Evolutionary conservation across 2,329 filamentous ascomycete genomes (phyloP).

Genomic region (Xylariaceae sp.): DNA sequence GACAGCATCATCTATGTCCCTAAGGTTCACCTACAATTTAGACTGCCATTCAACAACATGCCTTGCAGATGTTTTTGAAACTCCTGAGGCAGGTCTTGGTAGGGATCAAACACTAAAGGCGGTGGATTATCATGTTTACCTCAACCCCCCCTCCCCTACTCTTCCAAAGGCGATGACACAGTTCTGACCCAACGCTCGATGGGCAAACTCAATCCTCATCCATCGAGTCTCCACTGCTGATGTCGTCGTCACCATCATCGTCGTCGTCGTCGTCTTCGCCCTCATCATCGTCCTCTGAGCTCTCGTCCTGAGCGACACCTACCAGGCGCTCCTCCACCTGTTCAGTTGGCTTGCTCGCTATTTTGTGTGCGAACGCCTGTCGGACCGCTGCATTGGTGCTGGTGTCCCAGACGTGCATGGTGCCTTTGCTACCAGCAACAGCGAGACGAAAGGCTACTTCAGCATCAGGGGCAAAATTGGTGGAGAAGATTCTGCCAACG

Average conservation of each 20-base stretch:
- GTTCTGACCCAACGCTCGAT: constrained; percentile 7
- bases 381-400: constrained; percentile 85
- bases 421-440: constrained; percentile 90
- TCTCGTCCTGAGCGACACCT: constrained; percentile 62
- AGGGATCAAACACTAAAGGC: neutral
- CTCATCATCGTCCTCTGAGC: constrained; percentile 41
- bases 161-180: too few species aligned
- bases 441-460: constrained; percentile 89
- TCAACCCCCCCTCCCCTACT: too few species aligned
- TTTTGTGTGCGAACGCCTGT: constrained; percentile 70
- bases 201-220: constrained; percentile 44
- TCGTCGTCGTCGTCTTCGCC: constrained; percentile 29
- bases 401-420: constrained; percentile 93
- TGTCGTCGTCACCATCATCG: constrained; percentile 29
- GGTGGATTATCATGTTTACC: too few species aligned
- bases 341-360: constrained; percentile 51
- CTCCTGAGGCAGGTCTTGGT: neutral
- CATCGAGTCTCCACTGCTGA: constrained; percentile 46
- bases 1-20: too few species aligned
- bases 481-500: constrained; percentile 90
- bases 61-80: too few species aligned
- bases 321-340: constrained; percentile 72
- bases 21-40: too few species aligned
- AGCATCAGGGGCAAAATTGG: constrained; percentile 80
- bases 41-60: too few species aligned